Evolutionary conservation across 1,284 basidiomycete genomes (phyloP).

Genomic region (Marasmius sp.): DNA sequence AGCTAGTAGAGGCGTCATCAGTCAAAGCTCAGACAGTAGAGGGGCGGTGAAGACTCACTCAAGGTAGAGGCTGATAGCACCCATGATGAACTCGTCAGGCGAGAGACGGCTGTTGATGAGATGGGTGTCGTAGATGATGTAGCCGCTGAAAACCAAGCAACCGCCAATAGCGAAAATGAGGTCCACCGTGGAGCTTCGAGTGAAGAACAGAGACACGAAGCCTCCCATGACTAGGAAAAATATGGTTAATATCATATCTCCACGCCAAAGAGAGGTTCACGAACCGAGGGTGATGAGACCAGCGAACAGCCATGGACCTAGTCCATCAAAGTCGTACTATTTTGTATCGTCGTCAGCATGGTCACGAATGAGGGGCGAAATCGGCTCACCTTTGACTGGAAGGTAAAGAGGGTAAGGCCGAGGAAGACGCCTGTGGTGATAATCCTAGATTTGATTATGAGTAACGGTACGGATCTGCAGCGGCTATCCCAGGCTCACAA

Average conservation of each 20-base stretch:
- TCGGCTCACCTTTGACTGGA: slow-evolving; percentile 69
- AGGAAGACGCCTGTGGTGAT: slow-evolving; percentile 88
- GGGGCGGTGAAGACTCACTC: slow-evolving; percentile 52
- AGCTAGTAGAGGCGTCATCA: slow-evolving; percentile 34
- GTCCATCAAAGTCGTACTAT: slow-evolving; percentile 84
- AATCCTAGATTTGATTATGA: slow-evolving; percentile 39
- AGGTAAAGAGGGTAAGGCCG: slow-evolving; percentile 83
- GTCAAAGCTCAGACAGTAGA: slow-evolving; percentile 6
- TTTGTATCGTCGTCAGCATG: not conserved
- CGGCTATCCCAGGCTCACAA: slow-evolving; percentile 46
- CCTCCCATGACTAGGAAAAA: slow-evolving; percentile 63
- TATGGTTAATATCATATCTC: slow-evolving; percentile 2
- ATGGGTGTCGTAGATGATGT: slow-evolving; percentile 86
- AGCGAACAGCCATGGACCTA: slow-evolving; percentile 84
- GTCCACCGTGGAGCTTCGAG: slow-evolving; percentile 76
- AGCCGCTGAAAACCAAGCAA: slow-evolving; percentile 80
- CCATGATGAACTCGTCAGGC: slow-evolving; percentile 88
- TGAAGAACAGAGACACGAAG: slow-evolving; percentile 77
- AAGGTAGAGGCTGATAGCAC: slow-evolving; percentile 83
- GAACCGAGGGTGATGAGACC: slow-evolving; percentile 70
- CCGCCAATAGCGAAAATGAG: slow-evolving; percentile 79
- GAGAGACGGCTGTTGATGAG: slow-evolving; percentile 78
- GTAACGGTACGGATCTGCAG: not conserved
- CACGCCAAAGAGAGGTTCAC: slow-evolving; percentile 16
- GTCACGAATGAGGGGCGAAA: not conserved